A percentile compares a stretch with the other conserved stretches of the same genome.
Evolutionary conservation across 345 rosid species (phyloP).

Genomic region (Citrus maxima): DNA sequence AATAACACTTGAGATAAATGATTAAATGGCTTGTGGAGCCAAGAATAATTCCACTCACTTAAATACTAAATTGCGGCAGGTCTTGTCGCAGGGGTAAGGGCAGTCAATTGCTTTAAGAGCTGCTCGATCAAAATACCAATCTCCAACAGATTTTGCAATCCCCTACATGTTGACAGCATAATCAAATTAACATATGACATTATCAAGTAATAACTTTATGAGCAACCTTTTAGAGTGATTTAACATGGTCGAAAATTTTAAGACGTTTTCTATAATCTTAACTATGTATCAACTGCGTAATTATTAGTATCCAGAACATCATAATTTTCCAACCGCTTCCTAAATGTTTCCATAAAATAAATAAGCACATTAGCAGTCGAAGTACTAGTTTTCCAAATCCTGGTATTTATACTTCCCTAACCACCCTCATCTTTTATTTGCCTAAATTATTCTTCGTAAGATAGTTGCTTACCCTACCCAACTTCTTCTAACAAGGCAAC

Average conservation of each 20-base stretch:
- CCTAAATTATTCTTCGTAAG: not conserved
- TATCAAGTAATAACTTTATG: not conserved
- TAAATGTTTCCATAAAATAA: not conserved
- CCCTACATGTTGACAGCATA: slow-evolving; percentile 44
- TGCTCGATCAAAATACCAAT: slow-evolving; percentile 74
- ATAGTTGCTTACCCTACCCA: not conserved
- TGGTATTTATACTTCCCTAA: not conserved
- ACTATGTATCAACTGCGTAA: not conserved
- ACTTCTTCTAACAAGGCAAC: not conserved
- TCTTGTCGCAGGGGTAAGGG: slow-evolving; percentile 73
- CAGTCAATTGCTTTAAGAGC: slow-evolving; percentile 61
- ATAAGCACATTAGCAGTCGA: not conserved
- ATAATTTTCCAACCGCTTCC: not conserved
- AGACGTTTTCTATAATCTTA: not conserved
- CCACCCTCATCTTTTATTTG: not conserved
- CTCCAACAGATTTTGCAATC: slow-evolving; percentile 83
- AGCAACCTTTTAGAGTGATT: not conserved
- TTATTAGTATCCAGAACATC: not conserved
- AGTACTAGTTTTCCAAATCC: not conserved
- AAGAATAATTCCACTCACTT: slow-evolving; percentile 47
- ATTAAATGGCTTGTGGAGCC: slow-evolving; percentile 11
- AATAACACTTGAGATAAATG: slow-evolving; percentile 4
- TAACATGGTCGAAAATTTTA: not conserved
- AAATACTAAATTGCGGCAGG: slow-evolving; percentile 79
- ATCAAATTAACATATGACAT: not conserved